A percentile compares a stretch with the other conserved stretches of the same genome.
Evolutionary conservation across 2,329 filamentous ascomycete species (phyloP).

Genomic region (Nannizziopsis arthrosporioides): DNA sequence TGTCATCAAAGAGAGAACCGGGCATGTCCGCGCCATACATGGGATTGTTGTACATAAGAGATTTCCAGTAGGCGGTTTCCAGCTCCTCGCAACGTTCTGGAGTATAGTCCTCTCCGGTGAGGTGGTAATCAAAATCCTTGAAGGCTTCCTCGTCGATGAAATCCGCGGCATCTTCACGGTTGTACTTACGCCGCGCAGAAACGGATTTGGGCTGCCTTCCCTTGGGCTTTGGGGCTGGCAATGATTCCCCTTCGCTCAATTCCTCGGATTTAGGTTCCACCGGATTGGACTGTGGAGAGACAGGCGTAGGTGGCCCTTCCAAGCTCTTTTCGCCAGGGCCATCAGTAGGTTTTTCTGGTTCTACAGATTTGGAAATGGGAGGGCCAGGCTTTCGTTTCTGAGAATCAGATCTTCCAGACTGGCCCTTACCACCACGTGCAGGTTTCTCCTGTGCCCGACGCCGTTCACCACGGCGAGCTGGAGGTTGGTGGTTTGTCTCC

Average conservation of each 20-base stretch:
- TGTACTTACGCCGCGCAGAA: conserved; percentile 77
- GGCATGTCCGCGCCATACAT: conserved; percentile 96
- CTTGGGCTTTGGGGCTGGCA: conserved; percentile 32
- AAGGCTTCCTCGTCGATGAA: conserved; percentile 83
- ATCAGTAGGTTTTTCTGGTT: conserved; percentile 32
- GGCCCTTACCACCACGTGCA: conserved; percentile 28
- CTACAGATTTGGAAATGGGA: conserved; percentile 28
- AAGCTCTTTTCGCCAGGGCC: conserved; percentile 28
- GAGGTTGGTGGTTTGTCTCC: conserved; percentile 90
- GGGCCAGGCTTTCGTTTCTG: conserved; percentile 36
- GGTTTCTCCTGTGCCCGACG: conserved; percentile 40
- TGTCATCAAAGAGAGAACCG: conserved; percentile 84
- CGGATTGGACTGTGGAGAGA: conserved; percentile 43
- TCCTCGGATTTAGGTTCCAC: conserved; percentile 47
- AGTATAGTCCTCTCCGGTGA: conserved; percentile 77
- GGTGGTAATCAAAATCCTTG: conserved; percentile 78
- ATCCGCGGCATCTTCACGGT: conserved; percentile 63
- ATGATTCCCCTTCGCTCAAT: conserved; percentile 34
- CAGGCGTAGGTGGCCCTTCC: conserved; percentile 43
- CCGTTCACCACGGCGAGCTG: conserved; percentile 64
- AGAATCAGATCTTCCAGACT: conserved; percentile 28
- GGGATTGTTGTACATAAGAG: conserved; percentile 83
- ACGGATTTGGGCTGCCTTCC: conserved; percentile 58
- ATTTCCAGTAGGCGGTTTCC: conserved; percentile 94
- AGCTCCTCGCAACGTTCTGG: conserved; percentile 86